These are phyloP conservation scores for Aspergillus sp. DNA, from an alignment of 2,329 filamentous ascomycete species.

Conservation along the genomic window DNA sequence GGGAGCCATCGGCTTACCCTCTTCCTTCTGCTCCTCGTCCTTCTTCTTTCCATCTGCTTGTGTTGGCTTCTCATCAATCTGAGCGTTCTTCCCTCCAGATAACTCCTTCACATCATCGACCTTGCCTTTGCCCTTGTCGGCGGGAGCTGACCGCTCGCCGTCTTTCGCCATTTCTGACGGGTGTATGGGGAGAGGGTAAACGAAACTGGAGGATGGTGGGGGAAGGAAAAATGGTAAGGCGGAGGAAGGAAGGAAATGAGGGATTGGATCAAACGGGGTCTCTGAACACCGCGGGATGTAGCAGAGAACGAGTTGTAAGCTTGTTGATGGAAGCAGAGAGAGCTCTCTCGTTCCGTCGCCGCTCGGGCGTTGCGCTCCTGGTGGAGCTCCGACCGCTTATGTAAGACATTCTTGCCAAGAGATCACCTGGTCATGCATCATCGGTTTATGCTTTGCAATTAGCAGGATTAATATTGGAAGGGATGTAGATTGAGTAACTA, in stretches of 20 bases:
- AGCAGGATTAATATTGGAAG: too few relatives aligned
- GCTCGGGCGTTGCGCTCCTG: slow-evolving; percentile 23
- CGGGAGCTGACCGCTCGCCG: slow-evolving; percentile 77
- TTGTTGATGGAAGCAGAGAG: slow-evolving; percentile 26
- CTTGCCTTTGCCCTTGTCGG: slow-evolving; percentile 97
- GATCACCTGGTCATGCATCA: neutral
- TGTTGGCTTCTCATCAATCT: slow-evolving; percentile 66
- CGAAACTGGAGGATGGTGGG: slow-evolving; percentile 8
- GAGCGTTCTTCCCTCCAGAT: slow-evolving; percentile 52
- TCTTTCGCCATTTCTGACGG: slow-evolving; percentile 79
- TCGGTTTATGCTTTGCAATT: neutral
- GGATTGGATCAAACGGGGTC: slow-evolving; percentile 13
- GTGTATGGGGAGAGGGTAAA: slow-evolving; percentile 29
- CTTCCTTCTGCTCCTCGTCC: slow-evolving; percentile 64
- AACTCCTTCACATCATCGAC: slow-evolving; percentile 66
- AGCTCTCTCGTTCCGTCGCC: slow-evolving; percentile 23
- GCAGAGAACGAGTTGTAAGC: slow-evolving; percentile 20
- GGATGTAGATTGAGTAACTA: too few relatives aligned
- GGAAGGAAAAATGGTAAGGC: slow-evolving; percentile 2
- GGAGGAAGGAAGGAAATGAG: slow-evolving; percentile 10
- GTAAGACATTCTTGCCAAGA: slow-evolving; percentile 20
- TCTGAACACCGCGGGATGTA: slow-evolving; percentile 18
- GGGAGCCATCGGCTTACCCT: slow-evolving; percentile 43
- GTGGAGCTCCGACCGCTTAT: slow-evolving; percentile 28
- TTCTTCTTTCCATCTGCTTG: slow-evolving; percentile 70